Evolutionary conservation across 495 filamentous ascomycete genomes (phyloP), one percentile per base, ranked within the genome.

Genomic region (Parmelia sp.): DNA sequence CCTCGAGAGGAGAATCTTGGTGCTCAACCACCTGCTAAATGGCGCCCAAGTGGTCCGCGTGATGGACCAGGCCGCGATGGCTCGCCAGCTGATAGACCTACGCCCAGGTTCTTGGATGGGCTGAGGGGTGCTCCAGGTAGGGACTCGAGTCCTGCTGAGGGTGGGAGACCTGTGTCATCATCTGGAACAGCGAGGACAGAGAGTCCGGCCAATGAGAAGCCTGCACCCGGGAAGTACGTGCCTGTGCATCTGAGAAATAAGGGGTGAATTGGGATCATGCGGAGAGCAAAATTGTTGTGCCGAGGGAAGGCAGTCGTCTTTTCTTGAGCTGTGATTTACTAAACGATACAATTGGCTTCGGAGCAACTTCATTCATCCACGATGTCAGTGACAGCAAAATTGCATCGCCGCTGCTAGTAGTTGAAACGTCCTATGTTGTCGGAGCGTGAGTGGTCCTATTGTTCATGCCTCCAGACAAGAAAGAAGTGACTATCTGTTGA

Each of bases 241-340:
- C 77, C 78, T 59, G 72, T 73, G 62, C 72, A 74, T 62, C 11
- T 70, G 57, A 75, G 77, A 64, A 78, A 80, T 25, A 71, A 71
- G 49, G 59, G 68, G 45, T 65, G 57, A 66, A 29, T n/a, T 12
- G n/a, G 49, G 35, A 17, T 51, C 23, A 51, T 8, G 5, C 12
- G 5, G 47, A 51, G 23, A 51, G 11, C 4, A 12, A 5, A 29
- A 27, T 29, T 51, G 47, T 27, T 27, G 23, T 51, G 47, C 23
- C 47, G 17, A 62, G 23, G 39, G 45, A 25, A 29, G 19, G 36
- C 12, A 37, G 14, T 25, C 6, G 17, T 5, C 4, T 53, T 33
- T 42, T 42, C 33, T 51, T 29, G 36, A 47, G 53, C 39, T 37
- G 47, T 53, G 47, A 37, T 45, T 19, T 51, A 25, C 39, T 27